Percentiles rank a stretch among this genome's conserved stretches.
These are phyloP conservation scores for Sphaerulina vaccinii DNA, from an alignment of 2,329 filamentous ascomycete species.

Conservation along the genomic window DNA sequence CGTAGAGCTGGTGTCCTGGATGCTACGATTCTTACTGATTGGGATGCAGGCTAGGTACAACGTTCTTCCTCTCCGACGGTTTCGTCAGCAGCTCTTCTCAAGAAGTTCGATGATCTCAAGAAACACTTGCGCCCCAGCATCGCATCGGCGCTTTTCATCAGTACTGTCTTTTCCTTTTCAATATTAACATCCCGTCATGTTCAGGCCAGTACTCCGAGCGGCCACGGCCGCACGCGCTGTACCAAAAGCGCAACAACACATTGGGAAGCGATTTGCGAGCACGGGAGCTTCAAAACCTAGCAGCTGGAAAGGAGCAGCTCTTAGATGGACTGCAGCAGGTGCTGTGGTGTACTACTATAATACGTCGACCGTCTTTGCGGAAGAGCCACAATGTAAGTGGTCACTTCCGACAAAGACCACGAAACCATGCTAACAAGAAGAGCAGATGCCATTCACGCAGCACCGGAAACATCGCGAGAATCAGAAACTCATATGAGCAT, in stretches of 20 bases:
- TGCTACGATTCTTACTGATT: too few species aligned
- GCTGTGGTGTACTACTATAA: constrained; percentile 91
- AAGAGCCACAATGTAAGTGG: constrained; percentile 71
- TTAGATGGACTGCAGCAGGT: constrained; percentile 72
- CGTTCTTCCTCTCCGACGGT: too few species aligned
- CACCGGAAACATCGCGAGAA: constrained; percentile 44
- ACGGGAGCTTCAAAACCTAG: constrained; percentile 62
- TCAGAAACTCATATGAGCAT: constrained; percentile 45
- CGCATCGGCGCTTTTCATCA: constrained; percentile 4
- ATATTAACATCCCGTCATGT: constrained; percentile 44
- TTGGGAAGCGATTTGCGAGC: constrained; percentile 54
- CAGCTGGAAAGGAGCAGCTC: constrained; percentile 75
- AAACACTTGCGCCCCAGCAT: constrained; percentile 14
- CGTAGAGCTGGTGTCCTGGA: too few species aligned
- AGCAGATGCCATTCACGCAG: constrained; percentile 34
- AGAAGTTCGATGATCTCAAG: constrained; percentile 6
- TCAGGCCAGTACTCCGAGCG: constrained; percentile 51
- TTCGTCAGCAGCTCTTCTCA: neutral
- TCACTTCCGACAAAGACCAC: neutral
- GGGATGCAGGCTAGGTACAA: too few species aligned
- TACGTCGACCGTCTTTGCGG: constrained; percentile 82
- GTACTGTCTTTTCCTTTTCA: constrained; percentile 14
- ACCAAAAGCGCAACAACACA: constrained; percentile 36
- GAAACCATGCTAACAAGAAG: constrained; percentile 17
- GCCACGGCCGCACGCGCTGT: constrained; percentile 33